Base-by-base conservation (phyloP, 2,329 filamentous ascomycete genomes). In the Drechslera avenae region DNA sequence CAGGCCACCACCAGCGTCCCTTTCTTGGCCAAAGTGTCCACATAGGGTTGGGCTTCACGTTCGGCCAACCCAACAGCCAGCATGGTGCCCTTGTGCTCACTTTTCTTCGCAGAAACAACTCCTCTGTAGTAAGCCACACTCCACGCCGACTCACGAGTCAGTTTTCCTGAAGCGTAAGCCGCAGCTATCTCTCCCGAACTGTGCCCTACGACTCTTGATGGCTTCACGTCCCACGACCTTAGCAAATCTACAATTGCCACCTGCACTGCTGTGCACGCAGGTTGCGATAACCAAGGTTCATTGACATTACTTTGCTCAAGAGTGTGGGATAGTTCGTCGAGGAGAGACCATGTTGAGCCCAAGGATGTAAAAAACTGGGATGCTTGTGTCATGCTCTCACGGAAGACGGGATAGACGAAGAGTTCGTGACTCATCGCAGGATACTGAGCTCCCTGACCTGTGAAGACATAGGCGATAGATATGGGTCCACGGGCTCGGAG, bases 141-240 rank as follows among this genome's bases (percentile, higher is more conserved):
- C 14, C 62, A 56, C 1, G 66, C 65, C n/a, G 58, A 54, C 4
- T 17, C 8, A 7, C 31, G 39, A 3, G 55, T 63, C 1, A 58
- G 5, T 26, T 44, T 56, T 3, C 71, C 73, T 7, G 64, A 63
- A 4, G 63, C 67, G 28, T 76, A 75, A 2, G 72, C 63, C 1
- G 75, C 75, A 0, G 69, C 74, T 9, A 76, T 74, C 44, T 78
- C 75, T 5, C 75, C 75, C 5, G 74, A 68, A 0, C 72, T 75
- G 46, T 78, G 76, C 1, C 76, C 76, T 7, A 78, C 69, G 1
- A 76, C 65, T 0, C 71, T 70, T 7, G 58, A 18, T 0, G 74
- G 68, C 0, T 17, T 30, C 4, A 74, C 36, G 0, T 68, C 69
- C 13, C 62, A 59, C 0, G 48, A 46, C 3, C 49, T 9, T 0